Percentiles rank a stretch among this genome's conserved stretches.
Evolutionary conservation across 441 rosid species (phyloP).

Genomic region (Melastoma candidum): DNA sequence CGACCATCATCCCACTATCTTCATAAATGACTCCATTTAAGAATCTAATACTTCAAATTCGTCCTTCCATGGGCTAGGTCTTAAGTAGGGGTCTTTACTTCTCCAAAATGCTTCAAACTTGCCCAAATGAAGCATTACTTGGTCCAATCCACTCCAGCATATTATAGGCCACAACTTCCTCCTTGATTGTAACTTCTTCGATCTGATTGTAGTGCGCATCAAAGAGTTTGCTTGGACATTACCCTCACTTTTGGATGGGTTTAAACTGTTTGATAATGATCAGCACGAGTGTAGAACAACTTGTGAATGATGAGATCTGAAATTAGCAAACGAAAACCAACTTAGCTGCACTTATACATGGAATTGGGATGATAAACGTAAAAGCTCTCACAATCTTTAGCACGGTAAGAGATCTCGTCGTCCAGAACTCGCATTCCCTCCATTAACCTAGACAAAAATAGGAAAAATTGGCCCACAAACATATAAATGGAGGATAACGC

Average conservation of each 20-base stretch:
- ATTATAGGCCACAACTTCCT: too few species aligned
- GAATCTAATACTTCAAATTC: too few species aligned
- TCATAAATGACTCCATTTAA: too few species aligned
- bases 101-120: too few species aligned
- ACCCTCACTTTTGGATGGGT: constrained; percentile 95
- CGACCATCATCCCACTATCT: too few species aligned
- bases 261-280: constrained; percentile 81
- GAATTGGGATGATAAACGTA: neutral
- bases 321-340: constrained; percentile 12
- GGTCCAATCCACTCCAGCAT: too few species aligned
- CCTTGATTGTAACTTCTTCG: too few species aligned
- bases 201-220: too few species aligned
- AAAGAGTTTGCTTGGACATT: constrained; percentile 8
- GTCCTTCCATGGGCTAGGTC: too few species aligned
- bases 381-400: constrained; percentile 75
- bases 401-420: constrained; percentile 84
- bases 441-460: constrained; percentile 43
- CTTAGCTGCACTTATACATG: constrained; percentile 9
- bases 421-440: constrained; percentile 82
- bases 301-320: constrained; percentile 74
- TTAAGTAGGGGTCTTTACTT: too few species aligned
- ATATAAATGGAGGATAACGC: neutral
- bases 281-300: constrained; percentile 85
- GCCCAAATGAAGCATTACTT: too few species aligned
- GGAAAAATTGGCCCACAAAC: constrained; percentile 9